A percentile compares a stretch with the other conserved stretches of the same genome.
Conservation (phyloP, 768 basidiomycete species). For the Tulasnella sp. region DNA sequence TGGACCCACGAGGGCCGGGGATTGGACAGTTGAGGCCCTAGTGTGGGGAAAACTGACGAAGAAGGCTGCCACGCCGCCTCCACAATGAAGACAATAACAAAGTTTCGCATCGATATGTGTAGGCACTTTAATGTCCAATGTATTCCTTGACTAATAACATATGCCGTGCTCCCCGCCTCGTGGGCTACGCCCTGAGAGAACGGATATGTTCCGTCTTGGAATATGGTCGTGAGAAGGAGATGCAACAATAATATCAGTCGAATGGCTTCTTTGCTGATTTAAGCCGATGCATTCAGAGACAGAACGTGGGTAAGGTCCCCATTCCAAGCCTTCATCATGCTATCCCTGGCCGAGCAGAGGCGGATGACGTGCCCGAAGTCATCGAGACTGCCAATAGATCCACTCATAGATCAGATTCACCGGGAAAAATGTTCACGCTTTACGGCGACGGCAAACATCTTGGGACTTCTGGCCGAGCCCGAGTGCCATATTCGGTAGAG, state of each 20-base stretch:
- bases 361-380: neutral
- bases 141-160: neutral
- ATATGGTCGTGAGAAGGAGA: neutral
- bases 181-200: neutral
- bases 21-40: neutral
- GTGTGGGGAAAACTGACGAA: neutral
- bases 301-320: neutral
- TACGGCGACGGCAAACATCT: neutral
- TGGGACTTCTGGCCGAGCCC: neutral
- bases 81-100: neutral
- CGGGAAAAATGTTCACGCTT: neutral
- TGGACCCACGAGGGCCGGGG: no score
- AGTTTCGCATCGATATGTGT: neutral
- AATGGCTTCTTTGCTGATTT: neutral
- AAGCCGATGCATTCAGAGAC: neutral
- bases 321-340: neutral
- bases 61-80: neutral
- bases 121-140: neutral
- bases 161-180: neutral
- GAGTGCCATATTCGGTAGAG: neutral
- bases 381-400: neutral
- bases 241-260: neutral
- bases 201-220: neutral
- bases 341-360: neutral
- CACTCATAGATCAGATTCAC: neutral